Evolutionary conservation across 495 filamentous ascomycete species (phyloP).

Genomic region (Penicillium cinerascens): DNA sequence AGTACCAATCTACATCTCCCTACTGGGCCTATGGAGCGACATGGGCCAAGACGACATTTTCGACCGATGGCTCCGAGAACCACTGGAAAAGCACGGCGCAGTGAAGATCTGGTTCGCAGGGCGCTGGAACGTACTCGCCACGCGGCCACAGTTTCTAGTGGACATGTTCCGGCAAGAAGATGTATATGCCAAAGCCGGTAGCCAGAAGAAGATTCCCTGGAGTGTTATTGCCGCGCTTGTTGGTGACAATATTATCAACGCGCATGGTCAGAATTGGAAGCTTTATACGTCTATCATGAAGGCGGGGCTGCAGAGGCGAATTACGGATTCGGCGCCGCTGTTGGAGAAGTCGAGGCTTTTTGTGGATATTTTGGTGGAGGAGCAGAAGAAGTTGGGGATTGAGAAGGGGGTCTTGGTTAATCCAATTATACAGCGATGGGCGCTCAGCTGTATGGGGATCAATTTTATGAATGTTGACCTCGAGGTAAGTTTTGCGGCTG

Average conservation of each 20-base stretch:
- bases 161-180: constrained; percentile 48
- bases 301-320: constrained; percentile 32
- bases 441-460: constrained; percentile 26
- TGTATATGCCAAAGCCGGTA: constrained; percentile 42
- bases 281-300: constrained; percentile 36
- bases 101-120: constrained; percentile 45
- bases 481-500: constrained; percentile 11
- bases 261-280: constrained; percentile 33
- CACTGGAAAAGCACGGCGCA: constrained; percentile 36
- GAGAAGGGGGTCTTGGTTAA: constrained; percentile 15
- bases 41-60: constrained; percentile 35
- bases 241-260: constrained; percentile 39
- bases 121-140: constrained; percentile 39
- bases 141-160: constrained; percentile 33
- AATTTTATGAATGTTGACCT: constrained; percentile 24
- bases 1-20: constrained; percentile 33
- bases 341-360: constrained; percentile 19
- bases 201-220: constrained; percentile 46
- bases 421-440: constrained; percentile 26
- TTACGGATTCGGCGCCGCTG: constrained; percentile 20
- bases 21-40: constrained; percentile 30
- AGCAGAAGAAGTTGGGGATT: constrained; percentile 4
- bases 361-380: constrained; percentile 17
- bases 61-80: constrained; percentile 26
- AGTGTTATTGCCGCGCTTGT: constrained; percentile 37